Percentiles rank a stretch among this genome's conserved stretches.
These are phyloP conservation scores for Saccharomycopsis vini DNA, from an alignment of 805 yeast genomes.

Conservation along the genomic window DNA sequence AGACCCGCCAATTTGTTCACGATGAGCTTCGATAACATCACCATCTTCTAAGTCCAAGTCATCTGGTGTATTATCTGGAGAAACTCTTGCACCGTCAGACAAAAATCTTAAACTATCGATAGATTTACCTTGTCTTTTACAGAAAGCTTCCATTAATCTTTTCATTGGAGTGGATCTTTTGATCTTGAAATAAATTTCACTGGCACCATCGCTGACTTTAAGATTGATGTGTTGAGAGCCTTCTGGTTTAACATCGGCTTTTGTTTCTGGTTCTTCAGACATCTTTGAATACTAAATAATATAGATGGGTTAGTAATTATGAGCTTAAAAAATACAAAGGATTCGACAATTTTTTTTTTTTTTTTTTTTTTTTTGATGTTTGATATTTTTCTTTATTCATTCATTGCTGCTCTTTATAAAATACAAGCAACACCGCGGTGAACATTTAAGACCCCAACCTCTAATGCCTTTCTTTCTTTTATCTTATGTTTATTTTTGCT, in stretches of 20 bases:
- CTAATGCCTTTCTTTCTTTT: no score
- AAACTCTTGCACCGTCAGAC: constrained; percentile 86
- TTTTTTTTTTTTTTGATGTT: no score
- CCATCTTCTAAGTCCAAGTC: constrained; percentile 90
- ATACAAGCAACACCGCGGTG: no score
- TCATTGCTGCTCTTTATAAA: no score
- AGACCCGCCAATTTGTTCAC: constrained; percentile 78
- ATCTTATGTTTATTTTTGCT: no score
- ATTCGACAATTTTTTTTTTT: no score
- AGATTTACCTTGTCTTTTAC: constrained; percentile 93
- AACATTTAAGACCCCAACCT: no score
- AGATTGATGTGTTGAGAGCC: constrained; percentile 73
- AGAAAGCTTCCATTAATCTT: constrained; percentile 95
- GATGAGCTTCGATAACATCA: constrained; percentile 93
- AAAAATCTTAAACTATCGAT: constrained; percentile 76
- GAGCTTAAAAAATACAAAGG: no score
- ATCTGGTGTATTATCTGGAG: constrained; percentile 86
- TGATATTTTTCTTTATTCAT: no score
- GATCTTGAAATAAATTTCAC: constrained; percentile 93
- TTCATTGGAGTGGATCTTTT: constrained; percentile 85
- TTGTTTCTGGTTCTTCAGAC: constrained; percentile 19
- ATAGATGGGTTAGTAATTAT: no score
- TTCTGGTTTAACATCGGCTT: constrained; percentile 35
- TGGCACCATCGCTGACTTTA: constrained; percentile 87
- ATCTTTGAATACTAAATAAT: no score